Evolutionary conservation across 2,329 filamentous ascomycete genomes (phyloP), one percentile per base, ranked within the genome.

Genomic region (Botrytis hyacinthi): DNA sequence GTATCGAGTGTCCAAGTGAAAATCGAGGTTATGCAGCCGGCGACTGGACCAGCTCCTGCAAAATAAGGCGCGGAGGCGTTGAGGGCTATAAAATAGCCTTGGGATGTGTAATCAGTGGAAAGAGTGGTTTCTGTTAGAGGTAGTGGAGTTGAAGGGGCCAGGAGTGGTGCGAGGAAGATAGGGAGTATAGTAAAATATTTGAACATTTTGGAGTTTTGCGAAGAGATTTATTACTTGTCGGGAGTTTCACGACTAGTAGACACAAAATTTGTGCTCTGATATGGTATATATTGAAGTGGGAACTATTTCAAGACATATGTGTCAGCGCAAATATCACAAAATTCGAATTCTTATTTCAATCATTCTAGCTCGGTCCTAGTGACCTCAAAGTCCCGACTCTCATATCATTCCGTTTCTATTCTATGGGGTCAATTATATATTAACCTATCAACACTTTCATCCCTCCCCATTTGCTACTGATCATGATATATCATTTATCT

Each of bases 1-100:
- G 46, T 37, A n/a, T 72, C 60, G 7, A 72, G 60, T 4, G 70
- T 67, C 70, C 70, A 72, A 4, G 61, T 54, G 29, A 72, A 72
- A 37, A 6, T 16, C 10, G 70, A 72, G 6, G 70, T 72, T n/a
- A 72, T 67, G 12, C 60, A 72, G 14, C 70, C 61, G 9, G 44
- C 12, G 18, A 67, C 1, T 5, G 70, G 70, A 16, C 60, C 70
- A 8, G 46, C 61, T 14, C 46, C 70, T 4, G 61, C n/a, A 18
- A 66, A 66, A 67, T 72, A 72, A 14, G 60, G 46, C 10, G 70
- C 8, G 3, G 70, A 67, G 12, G 61, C 70, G 37, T 72, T 67
- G 16, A 72, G 70, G 4, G 60, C 46, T 20, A 66, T 14, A 8
- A 72, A 59, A 10, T 71, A 42, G 1, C 69, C 59, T n/a, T 29